Percentiles rank a stretch among this genome's conserved stretches.
Evolutionary conservation across 2,329 filamentous ascomycete genomes (phyloP).

Genomic region (Beauveria asiatica): DNA sequence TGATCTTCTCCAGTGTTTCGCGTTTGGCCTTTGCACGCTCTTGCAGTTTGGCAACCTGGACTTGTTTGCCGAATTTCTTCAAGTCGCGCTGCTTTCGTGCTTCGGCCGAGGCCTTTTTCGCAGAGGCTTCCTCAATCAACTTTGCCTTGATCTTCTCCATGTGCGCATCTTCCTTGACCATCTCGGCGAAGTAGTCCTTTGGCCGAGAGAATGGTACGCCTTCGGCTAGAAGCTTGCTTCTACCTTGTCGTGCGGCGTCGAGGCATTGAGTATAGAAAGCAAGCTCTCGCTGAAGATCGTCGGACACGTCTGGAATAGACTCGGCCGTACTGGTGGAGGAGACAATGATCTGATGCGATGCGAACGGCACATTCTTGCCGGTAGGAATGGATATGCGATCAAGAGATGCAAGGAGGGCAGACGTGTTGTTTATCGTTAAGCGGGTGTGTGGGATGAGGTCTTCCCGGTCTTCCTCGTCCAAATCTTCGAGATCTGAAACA

Average conservation of each 20-base stretch:
- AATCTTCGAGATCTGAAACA: conserved; percentile 75
- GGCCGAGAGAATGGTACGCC: conserved; percentile 80
- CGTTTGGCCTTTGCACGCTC: conserved; percentile 88
- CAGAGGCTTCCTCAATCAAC: conserved; percentile 81
- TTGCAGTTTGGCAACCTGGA: conserved; percentile 91
- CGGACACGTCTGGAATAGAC: conserved; percentile 73
- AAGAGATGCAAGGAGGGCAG: conserved; percentile 71
- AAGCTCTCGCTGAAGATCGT: conserved; percentile 86
- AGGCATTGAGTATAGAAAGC: conserved; percentile 89
- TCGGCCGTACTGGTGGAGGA: conserved; percentile 54
- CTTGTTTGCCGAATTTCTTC: conserved; percentile 99
- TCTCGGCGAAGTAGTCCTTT: conserved; percentile 95
- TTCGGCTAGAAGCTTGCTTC: conserved; percentile 69
- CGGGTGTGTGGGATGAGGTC: conserved; percentile 86
- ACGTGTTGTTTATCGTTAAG: conserved; percentile 94
- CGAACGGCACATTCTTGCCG: conserved; percentile 63
- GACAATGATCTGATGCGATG: conserved; percentile 69
- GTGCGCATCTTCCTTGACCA: conserved; percentile 97
- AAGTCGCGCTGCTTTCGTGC: conserved; percentile 86
- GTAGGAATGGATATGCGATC: conserved; percentile 67
- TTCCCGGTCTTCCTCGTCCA: conserved; percentile 70
- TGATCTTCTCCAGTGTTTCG: conserved; percentile 92
- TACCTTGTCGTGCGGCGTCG: conserved; percentile 65
- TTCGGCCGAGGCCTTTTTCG: conserved; percentile 86
- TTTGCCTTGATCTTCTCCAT: conserved; percentile 96